phyloP scores from a whole-genome alignment of 78 protist genomes.

The Isochrysis galbana region DNA sequence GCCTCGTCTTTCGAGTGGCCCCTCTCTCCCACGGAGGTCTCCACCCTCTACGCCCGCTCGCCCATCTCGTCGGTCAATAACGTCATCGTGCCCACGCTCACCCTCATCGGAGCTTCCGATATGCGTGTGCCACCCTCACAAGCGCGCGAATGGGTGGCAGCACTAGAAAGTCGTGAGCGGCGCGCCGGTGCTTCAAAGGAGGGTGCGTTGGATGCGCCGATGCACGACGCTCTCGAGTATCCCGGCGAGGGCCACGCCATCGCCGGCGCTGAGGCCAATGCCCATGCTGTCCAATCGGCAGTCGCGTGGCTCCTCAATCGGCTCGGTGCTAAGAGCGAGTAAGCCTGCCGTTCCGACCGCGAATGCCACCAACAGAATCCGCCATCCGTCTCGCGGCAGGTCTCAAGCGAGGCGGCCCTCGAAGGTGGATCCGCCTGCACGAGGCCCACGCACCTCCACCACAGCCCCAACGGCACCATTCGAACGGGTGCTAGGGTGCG shows the following conservation, averaged over 20 bases:
- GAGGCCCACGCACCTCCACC: too few species aligned
- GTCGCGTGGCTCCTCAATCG: not conserved
- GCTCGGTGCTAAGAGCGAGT: not conserved
- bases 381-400: too few species aligned
- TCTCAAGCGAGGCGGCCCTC: too few species aligned
- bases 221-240: not conserved
- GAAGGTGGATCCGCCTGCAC: too few species aligned
- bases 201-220: not conserved
- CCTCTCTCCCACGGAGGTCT: not conserved
- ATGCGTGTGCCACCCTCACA: not conserved
- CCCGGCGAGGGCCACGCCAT: conserved; percentile 4
- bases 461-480: too few species aligned
- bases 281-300: not conserved
- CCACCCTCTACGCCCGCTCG: not conserved
- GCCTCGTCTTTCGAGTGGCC: too few species aligned
- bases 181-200: not conserved
- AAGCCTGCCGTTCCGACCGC: too few species aligned
- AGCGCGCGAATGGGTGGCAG: not conserved
- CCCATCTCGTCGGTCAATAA: not conserved
- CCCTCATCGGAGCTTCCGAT: not conserved
- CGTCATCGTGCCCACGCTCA: not conserved
- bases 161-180: too few species aligned
- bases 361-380: too few species aligned
- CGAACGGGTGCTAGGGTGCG: too few species aligned
- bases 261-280: not conserved